A percentile compares a stretch with the other conserved stretches of the same genome.
phyloP scores from a whole-genome alignment of 805 yeast genomes.

The Kuraishia borneana region DNA sequence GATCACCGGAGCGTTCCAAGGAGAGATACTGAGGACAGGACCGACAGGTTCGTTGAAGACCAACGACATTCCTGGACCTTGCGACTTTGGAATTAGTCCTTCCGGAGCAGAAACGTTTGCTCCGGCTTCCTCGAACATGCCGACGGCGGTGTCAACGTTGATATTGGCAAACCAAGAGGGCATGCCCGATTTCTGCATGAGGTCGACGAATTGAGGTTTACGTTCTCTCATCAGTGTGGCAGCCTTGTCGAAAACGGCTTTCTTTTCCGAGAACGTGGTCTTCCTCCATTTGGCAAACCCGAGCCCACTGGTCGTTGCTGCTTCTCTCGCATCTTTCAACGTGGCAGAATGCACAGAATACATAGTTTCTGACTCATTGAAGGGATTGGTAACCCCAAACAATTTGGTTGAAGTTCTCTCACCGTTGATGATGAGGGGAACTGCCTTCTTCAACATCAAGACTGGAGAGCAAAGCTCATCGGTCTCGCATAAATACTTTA shows the following conservation, averaged over 20 bases:
- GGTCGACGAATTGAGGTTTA: neutral
- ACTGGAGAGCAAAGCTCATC: no score
- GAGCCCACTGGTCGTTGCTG: neutral
- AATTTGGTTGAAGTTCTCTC: neutral
- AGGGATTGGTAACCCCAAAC: neutral
- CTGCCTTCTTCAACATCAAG: neutral
- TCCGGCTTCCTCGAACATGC: neutral
- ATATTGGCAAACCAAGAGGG: neutral
- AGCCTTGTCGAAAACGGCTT: neutral
- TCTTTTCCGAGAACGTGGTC: neutral
- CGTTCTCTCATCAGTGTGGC: neutral
- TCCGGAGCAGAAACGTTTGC: neutral
- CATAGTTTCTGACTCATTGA: neutral
- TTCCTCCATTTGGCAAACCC: neutral
- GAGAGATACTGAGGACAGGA: slow-evolving; percentile 31
- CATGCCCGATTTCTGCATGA: neutral
- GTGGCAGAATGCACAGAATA: neutral
- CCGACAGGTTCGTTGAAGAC: slow-evolving; percentile 29
- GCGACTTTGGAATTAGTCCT: neutral
- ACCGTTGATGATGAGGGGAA: neutral
- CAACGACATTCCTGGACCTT: slow-evolving; percentile 7
- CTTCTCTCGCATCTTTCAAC: neutral
- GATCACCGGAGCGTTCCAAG: slow-evolving; percentile 39
- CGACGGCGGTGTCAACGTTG: neutral
- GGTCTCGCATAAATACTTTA: neutral